phyloP scores from a whole-genome alignment of 2,329 filamentous ascomycete species.

The Colletotrichum tofieldiae region DNA sequence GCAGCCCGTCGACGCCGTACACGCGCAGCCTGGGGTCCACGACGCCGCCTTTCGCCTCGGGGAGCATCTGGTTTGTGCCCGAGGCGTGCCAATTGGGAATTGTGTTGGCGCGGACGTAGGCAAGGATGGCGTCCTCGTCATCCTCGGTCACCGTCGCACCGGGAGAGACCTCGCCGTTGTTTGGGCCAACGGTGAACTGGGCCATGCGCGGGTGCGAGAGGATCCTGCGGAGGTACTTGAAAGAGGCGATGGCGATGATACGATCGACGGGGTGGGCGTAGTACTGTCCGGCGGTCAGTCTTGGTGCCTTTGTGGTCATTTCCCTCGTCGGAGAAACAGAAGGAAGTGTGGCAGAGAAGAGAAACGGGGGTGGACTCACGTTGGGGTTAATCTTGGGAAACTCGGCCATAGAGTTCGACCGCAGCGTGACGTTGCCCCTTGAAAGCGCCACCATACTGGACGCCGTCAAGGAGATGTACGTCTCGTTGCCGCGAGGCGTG shows the following conservation, averaged over 20 bases:
- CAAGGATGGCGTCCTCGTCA: conserved; percentile 48
- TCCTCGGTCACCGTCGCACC: conserved; percentile 44
- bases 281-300: conserved; percentile 48
- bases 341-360: neutral
- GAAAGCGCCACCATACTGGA: conserved; percentile 48
- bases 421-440: conserved; percentile 45
- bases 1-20: conserved; percentile 69
- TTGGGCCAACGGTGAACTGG: conserved; percentile 46
- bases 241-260: conserved; percentile 51
- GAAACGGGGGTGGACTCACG: conserved; percentile 29
- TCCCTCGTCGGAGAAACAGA: neutral
- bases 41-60: conserved; percentile 47
- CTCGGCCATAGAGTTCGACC: conserved; percentile 45
- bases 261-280: conserved; percentile 49
- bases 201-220: conserved; percentile 47
- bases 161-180: conserved; percentile 47
- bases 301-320: conserved; percentile 44
- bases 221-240: conserved; percentile 52
- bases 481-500: conserved; percentile 46
- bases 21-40: conserved; percentile 57
- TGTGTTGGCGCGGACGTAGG: conserved; percentile 49
- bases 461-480: conserved; percentile 47
- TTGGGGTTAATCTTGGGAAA: conserved; percentile 47
- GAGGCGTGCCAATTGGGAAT: conserved; percentile 59
- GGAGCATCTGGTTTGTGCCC: conserved; percentile 67